phyloP scores from a whole-genome alignment of 2,329 filamentous ascomycete genomes.

The Periconia sp. region DNA sequence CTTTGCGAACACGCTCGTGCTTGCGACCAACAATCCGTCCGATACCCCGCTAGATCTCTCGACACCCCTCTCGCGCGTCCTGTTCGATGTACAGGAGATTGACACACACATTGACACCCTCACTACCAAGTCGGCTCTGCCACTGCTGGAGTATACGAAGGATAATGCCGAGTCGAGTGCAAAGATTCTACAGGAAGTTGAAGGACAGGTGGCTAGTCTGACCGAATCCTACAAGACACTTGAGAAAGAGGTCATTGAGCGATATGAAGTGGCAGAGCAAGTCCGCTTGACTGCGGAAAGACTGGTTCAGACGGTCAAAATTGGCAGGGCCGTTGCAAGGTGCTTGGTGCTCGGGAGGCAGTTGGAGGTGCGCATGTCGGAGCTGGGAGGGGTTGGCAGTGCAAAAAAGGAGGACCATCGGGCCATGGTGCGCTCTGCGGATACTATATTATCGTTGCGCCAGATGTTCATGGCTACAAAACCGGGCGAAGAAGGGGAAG shows the following conservation, averaged over 20 bases:
- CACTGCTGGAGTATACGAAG: slow-evolving; percentile 75
- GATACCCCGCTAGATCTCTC: slow-evolving; percentile 91
- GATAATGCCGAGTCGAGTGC: slow-evolving; percentile 72
- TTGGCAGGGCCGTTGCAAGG: slow-evolving; percentile 75
- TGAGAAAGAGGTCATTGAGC: slow-evolving; percentile 81
- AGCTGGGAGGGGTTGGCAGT: slow-evolving; percentile 58
- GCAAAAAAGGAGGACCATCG: slow-evolving; percentile 69
- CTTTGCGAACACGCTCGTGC: slow-evolving; percentile 88
- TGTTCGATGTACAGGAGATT: slow-evolving; percentile 96
- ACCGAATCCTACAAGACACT: slow-evolving; percentile 84
- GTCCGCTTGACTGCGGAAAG: slow-evolving; percentile 75
- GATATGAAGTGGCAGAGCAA: slow-evolving; percentile 83
- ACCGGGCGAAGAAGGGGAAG: slow-evolving; percentile 73
- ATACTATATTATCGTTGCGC: slow-evolving; percentile 74
- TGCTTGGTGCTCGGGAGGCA: slow-evolving; percentile 82
- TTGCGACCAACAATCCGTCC: slow-evolving; percentile 86
- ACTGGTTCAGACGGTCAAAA: slow-evolving; percentile 75
- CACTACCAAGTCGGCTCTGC: slow-evolving; percentile 80
- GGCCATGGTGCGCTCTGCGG: slow-evolving; percentile 78
- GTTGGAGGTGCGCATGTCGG: slow-evolving; percentile 80
- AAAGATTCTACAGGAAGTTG: slow-evolving; percentile 73
- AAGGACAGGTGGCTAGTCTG: slow-evolving; percentile 76
- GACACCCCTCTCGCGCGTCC: slow-evolving; percentile 86
- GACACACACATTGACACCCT: slow-evolving; percentile 92
- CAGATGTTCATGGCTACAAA: slow-evolving; percentile 70